Evolutionary conservation across 1,139 yeast genomes (phyloP), one percentile per base, ranked within the genome.

Genomic region (Diutina mesorugosa): DNA sequence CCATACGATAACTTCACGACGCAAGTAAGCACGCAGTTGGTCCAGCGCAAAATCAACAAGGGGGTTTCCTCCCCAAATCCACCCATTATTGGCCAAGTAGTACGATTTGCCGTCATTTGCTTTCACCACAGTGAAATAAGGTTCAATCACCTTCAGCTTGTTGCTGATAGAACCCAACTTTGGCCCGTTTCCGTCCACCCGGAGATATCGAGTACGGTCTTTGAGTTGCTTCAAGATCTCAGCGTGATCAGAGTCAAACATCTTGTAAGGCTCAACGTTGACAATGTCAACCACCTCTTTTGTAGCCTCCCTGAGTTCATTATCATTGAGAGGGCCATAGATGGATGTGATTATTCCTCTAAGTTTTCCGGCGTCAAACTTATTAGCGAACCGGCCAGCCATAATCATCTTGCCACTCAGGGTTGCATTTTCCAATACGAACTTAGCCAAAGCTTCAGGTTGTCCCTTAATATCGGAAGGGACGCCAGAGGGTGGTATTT

Each of bases 1-100:
- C 99, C 99, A 93, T 35, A 91, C 90, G 63, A 93, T 90, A 18
- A 93, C 96, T 68, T 93, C 97, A 67, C 99, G 81, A 58, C 96
- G 78, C 57, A 93, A 72, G 66, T 93, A 93, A 2, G 96, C 93
- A 64, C 82, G 85, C 10, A 96, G 83, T 58, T 83, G 64, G 45
- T 77, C 71, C 0, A 96, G 87, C 0, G 98, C 99, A 77, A 91
- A 93, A 68, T 93, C 98, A 6, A 90, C 85, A 59, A 91, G 71
- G 2, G 98, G 97, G 63, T 91, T 86, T 14, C 97, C 97, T 57
- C 90, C 93, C 99, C 99, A 93, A 58, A 93, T 90, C 98, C 98
- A 93, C 52, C 99, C 99, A 66, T 93, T 93, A 66, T 93, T 93
- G 6, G 97, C 98, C 59, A 93, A 73, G 1, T 91, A 89, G 73